phyloP scores from a whole-genome alignment of 805 yeast genomes.

The Wickerhamiella australiensis region DNA sequence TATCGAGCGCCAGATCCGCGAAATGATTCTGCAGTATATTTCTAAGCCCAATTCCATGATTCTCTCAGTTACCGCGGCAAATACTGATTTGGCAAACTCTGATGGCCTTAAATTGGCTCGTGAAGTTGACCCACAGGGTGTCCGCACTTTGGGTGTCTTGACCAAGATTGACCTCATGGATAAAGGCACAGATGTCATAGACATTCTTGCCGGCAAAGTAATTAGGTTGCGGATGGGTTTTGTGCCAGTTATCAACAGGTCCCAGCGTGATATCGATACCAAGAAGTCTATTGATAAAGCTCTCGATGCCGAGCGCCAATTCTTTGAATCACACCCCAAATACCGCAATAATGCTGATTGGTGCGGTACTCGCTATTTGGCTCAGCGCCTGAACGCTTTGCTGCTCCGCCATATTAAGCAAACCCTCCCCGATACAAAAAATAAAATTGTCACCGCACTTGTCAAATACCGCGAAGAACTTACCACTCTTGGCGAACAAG shows the following conservation, averaged over 20 bases:
- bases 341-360: slow-evolving; percentile 87
- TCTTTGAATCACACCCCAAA: slow-evolving; percentile 80
- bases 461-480: slow-evolving; percentile 77
- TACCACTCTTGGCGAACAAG: slow-evolving; percentile 67
- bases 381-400: slow-evolving; percentile 79
- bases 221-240: slow-evolving; percentile 92
- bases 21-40: slow-evolving; percentile 83
- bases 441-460: slow-evolving; percentile 73
- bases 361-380: slow-evolving; percentile 97
- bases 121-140: slow-evolving; percentile 95
- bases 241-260: slow-evolving; percentile 93
- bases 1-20: slow-evolving; percentile 87
- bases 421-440: slow-evolving; percentile 83
- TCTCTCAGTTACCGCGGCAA: slow-evolving; percentile 89
- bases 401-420: slow-evolving; percentile 80
- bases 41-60: slow-evolving; percentile 93
- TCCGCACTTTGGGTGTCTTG: slow-evolving; percentile 90
- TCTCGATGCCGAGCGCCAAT: slow-evolving; percentile 61
- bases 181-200: slow-evolving; percentile 93
- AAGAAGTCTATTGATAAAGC: slow-evolving; percentile 85
- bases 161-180: slow-evolving; percentile 97
- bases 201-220: slow-evolving; percentile 87
- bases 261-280: slow-evolving; percentile 87
- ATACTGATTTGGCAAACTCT: slow-evolving; percentile 92
- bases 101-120: slow-evolving; percentile 94